phyloP scores from a whole-genome alignment of 163 green algal genomes.

The Scenedesmus sp. region DNA sequence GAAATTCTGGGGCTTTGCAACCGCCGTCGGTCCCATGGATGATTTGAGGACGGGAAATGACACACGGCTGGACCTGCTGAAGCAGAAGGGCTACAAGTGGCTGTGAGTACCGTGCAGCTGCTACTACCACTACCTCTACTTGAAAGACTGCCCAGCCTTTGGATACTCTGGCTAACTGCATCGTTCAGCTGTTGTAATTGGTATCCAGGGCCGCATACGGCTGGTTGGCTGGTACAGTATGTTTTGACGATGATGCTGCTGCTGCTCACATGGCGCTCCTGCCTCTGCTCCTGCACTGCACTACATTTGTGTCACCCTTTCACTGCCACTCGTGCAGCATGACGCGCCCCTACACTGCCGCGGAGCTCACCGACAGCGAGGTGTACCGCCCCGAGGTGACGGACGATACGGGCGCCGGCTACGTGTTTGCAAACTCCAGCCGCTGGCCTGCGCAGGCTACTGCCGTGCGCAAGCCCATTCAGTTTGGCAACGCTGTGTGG shows the following conservation, averaged over 20 bases:
- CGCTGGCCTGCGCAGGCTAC: conserved; percentile 9
- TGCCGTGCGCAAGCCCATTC: conserved; percentile 39
- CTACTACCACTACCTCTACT: not conserved
- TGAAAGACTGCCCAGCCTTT: not conserved
- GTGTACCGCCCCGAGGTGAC: conserved; percentile 44
- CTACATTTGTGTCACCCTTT: not conserved
- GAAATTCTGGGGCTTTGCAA: conserved; percentile 63
- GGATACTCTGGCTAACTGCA: not conserved
- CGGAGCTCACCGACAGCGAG: conserved; percentile 41
- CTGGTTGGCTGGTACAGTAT: no score
- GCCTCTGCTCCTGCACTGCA: not conserved
- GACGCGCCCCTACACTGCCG: conserved; percentile 56
- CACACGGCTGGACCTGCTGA: conserved; percentile 46
- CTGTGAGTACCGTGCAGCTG: conserved; percentile 20
- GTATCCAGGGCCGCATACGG: not conserved
- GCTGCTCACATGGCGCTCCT: conserved; percentile 25
- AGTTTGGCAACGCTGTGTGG: conserved; percentile 49
- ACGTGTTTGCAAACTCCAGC: conserved; percentile 46
- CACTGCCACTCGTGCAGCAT: conserved; percentile 40
- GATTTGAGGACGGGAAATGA: conserved; percentile 55
- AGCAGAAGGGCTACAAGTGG: conserved; percentile 53
- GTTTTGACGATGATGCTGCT: not conserved
- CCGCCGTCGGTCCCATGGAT: conserved; percentile 49
- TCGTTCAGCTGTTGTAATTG: not conserved
- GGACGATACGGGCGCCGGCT: not conserved